A percentile compares a stretch with the other conserved stretches of the same genome.
phyloP scores from a whole-genome alignment of 768 basidiomycete genomes.

The Leucosporidium scottii region DNA sequence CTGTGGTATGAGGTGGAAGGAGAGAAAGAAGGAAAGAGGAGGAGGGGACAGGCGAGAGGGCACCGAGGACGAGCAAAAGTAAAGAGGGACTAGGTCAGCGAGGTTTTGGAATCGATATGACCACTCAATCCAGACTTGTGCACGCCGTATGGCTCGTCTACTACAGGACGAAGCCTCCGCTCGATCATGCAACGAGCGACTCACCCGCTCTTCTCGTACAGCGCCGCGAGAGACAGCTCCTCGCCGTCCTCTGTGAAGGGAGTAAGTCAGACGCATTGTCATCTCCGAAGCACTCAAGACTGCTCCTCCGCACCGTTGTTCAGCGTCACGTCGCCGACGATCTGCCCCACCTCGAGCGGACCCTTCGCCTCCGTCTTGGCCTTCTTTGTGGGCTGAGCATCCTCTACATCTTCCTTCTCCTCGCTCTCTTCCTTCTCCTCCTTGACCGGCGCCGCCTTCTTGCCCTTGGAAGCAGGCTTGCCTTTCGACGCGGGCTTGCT shows the following conservation, averaged over 20 bases:
- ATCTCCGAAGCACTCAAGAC: constrained; percentile 57
- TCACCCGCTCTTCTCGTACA: constrained; percentile 19
- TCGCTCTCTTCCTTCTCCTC: background rate
- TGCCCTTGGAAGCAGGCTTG: too few species aligned
- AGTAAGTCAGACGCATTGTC: constrained; percentile 50
- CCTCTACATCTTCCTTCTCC: constrained; percentile 29
- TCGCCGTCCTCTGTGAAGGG: constrained; percentile 14
- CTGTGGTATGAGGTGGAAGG: constrained; percentile 42
- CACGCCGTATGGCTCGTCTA: background rate
- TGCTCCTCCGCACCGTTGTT: constrained; percentile 82
- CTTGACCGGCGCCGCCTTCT: background rate
- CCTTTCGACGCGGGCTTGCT: too few species aligned
- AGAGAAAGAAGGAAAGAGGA: constrained; percentile 43
- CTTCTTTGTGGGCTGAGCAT: constrained; percentile 31
- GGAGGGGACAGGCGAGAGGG: constrained; percentile 49
- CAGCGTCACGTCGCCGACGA: constrained; percentile 63
- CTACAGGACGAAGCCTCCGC: too few species aligned
- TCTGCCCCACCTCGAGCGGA: constrained; percentile 50
- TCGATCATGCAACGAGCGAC: background rate
- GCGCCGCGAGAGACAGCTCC: constrained; percentile 11
- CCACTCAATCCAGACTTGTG: background rate
- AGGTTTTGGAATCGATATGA: too few species aligned
- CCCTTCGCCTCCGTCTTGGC: constrained; percentile 8
- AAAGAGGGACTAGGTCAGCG: too few species aligned
- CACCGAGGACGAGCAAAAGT: too few species aligned